Conservation (phyloP, 1,284 basidiomycete species). For the Ustilago xerochloae region DNA sequence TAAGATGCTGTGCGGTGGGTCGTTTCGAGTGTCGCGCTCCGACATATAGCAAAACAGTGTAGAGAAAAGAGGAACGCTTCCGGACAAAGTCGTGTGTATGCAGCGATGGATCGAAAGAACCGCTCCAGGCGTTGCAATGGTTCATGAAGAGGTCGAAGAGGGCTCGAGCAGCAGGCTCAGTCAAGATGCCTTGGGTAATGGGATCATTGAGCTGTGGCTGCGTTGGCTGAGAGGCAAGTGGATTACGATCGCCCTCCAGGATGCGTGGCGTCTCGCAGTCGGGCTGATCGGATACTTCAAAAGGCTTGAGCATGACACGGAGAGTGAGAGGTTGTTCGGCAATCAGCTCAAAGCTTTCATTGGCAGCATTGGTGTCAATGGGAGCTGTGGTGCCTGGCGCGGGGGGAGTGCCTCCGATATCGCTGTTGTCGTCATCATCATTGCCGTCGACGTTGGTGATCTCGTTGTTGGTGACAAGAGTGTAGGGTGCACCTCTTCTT, state of each 20-base stretch:
- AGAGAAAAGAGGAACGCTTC: constrained; percentile 49
- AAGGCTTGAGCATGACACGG: constrained; percentile 50
- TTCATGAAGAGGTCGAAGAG: constrained; percentile 48
- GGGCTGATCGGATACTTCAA: constrained; percentile 40
- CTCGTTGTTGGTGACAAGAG: constrained; percentile 47
- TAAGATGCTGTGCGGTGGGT: constrained; percentile 41
- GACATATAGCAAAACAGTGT: constrained; percentile 48
- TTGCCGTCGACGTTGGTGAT: constrained; percentile 23
- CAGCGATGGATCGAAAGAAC: constrained; percentile 37
- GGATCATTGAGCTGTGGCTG: constrained; percentile 40
- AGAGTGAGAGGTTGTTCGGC: constrained; percentile 49
- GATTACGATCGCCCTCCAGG: constrained; percentile 31
- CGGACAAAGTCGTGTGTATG: constrained; percentile 52
- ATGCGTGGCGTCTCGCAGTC: constrained; percentile 39
- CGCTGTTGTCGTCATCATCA: constrained; percentile 36
- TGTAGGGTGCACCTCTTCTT: constrained; percentile 43
- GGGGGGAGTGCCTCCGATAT: constrained; percentile 24
- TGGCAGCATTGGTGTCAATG: constrained; percentile 41
- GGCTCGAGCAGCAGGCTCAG: constrained; percentile 40
- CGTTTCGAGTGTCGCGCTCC: constrained; percentile 24
- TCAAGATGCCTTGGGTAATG: constrained; percentile 40
- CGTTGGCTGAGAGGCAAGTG: constrained; percentile 22
- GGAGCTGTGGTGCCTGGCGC: constrained; percentile 22
- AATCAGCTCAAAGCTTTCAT: constrained; percentile 51
- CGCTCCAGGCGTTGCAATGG: constrained; percentile 39